Evolutionary conservation across 208 protist genomes (phyloP), one percentile per base, ranked within the genome.

Genomic region (Acanthamoeba healyi): DNA sequence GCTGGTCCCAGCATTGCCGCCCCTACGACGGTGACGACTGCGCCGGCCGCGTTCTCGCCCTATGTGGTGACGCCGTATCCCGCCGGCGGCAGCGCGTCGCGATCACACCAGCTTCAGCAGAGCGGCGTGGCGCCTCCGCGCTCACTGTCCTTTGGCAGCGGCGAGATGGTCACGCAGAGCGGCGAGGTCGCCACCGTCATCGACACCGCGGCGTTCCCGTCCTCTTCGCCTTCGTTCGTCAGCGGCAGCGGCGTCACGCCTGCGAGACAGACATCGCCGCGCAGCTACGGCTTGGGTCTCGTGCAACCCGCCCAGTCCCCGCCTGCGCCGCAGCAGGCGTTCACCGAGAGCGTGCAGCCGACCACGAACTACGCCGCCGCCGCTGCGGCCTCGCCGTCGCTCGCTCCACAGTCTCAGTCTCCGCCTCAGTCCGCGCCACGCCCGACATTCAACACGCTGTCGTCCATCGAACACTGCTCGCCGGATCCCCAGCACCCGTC

Each of bases 381-480:
- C 58, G 58, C 29, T 34, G n/a, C 15, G 10, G 15, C 58, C 58
- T 19, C 58, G 26, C 29, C 58, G n/a, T 7, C 58, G 5, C 26
- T 22, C 54, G 10, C 22, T 15, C 10, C 19, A 17, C 58, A 67
- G 29, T 32, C 29, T 14, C 63, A 72, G 34, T 22, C 12, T 26
- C 63, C 19, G 10, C 63, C n/a, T 10, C n/a, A 32, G 63, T 29
- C 6, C 9, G 34, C 24, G 0, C 24, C 32, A 0, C 32, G n/a
- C 10, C 14, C 63, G n/a, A 40, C 63, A 2, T 42, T 72, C 36
- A 79, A 17, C 22, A 36, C 34, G 12, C 36, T 79, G 19, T 15
- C 17, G 1, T 79, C 70, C 17, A 46, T 79, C 70, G 70, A 79
- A 15, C 70, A 79, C 70, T 79, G 70, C 36, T 79, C 70, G 36